Conservation (phyloP, 495 filamentous ascomycete species). For the Bryoglossum gracile region DNA sequence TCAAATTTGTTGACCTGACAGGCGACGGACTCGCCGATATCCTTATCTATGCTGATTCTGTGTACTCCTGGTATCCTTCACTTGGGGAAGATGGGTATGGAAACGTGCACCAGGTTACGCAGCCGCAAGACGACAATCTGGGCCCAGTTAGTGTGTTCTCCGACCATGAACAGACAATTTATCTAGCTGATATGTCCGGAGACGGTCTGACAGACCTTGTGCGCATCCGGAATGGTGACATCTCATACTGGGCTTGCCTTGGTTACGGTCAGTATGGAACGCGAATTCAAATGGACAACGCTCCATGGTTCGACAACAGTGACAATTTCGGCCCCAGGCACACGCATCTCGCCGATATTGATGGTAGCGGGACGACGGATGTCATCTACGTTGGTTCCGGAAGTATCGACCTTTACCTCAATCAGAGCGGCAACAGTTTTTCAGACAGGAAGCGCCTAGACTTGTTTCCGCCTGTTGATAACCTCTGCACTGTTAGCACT, state of each 20-base stretch:
- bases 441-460: background rate
- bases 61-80: slow-evolving; percentile 21
- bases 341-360: slow-evolving; percentile 27
- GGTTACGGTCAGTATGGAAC: slow-evolving; percentile 32
- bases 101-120: background rate
- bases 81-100: slow-evolving; percentile 8
- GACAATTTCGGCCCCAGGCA: slow-evolving; percentile 16
- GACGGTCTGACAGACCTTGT: slow-evolving; percentile 31
- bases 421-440: slow-evolving; percentile 8
- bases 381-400: slow-evolving; percentile 25
- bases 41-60: slow-evolving; percentile 13
- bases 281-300: slow-evolving; percentile 28
- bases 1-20: slow-evolving; percentile 24
- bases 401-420: slow-evolving; percentile 9
- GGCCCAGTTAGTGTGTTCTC: background rate
- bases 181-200: slow-evolving; percentile 29
- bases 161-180: slow-evolving; percentile 5
- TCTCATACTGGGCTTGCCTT: slow-evolving; percentile 31
- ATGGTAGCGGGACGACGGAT: slow-evolving; percentile 31
- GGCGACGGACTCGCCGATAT: slow-evolving; percentile 27
- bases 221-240: slow-evolving; percentile 20
- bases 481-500: background rate
- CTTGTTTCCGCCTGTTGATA: background rate
- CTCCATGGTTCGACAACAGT: slow-evolving; percentile 21
- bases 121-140: background rate